Evolutionary conservation across 2,329 filamentous ascomycete genomes (phyloP), one percentile per base, ranked within the genome.

Genomic region (Aureobasidium zeae): DNA sequence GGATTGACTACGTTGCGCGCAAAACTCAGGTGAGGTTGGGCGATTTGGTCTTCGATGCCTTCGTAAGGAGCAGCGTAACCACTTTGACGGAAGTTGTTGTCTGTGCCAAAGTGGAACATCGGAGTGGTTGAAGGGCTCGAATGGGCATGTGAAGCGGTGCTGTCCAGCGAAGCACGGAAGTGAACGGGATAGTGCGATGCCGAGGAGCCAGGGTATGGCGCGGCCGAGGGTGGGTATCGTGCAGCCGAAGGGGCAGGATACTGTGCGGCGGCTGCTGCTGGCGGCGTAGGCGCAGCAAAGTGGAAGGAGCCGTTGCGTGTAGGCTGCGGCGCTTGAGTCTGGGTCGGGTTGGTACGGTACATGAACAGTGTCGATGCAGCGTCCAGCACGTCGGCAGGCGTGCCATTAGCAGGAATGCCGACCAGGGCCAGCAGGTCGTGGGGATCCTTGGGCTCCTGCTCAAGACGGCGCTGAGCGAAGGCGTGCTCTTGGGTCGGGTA

Each of bases 1-100:
- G 25, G 26, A n/a, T 32, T 17, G 4, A 36, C 43, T 26, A 45
- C 38, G 28, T 21, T 33, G 28, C 34, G 36, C 17, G 26, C 30
- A 25, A 42, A 43, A 5, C 26, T 32, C 4, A 47, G 33, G 19
- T 42, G 42, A 22, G 4, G 29, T 17, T 47, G 45, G 16, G 21
- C 38, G 17, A 13, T 33, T 4, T n/a, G n/a, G 13, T 38, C 37
- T 21, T 46, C 29, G 15, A 36, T 16, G 17, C 16, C 26, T 21
- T 43, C 20, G 13, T 43, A 47, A 5, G 45, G 37, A n/a, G 35
- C 45, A 20, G 31, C 28, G 32, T 42, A 47, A 13, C 45, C 45
- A 16, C 24, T 20, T 37, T 34, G 29, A 20, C 31, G 29, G 19
- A 47, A 47, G 15, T 36, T 43, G 25, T 31, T 43, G 21, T 47